Conservation (phyloP, 1,284 basidiomycete species). For the Pascua sp. region DNA sequence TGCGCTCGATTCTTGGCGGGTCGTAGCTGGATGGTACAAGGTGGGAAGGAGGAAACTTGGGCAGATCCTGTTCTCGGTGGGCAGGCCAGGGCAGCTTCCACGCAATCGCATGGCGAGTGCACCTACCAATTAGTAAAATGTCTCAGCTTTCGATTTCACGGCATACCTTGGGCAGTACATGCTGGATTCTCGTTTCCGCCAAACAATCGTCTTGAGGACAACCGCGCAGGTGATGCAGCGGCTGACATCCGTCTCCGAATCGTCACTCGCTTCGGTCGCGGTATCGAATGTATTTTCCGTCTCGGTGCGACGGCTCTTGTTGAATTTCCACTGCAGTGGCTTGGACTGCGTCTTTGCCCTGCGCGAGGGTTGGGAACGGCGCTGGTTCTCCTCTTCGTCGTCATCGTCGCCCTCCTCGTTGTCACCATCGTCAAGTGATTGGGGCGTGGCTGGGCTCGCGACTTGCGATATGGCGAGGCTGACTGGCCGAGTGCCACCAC, state of each 20-base stretch:
- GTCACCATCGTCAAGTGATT: not conserved
- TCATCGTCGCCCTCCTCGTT: conserved; percentile 13
- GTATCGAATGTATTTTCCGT: too few relatives aligned
- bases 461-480: too few relatives aligned
- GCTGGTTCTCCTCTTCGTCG: conserved; percentile 4
- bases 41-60: conserved; percentile 37
- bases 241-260: not conserved
- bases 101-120: conserved; percentile 44
- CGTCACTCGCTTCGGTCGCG: too few relatives aligned
- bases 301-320: too few relatives aligned
- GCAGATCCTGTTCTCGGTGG: conserved; percentile 26
- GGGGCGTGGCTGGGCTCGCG: not conserved
- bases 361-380: conserved; percentile 11
- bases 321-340: not conserved
- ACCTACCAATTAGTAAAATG: too few relatives aligned
- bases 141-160: too few relatives aligned
- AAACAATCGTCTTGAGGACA: conserved; percentile 15
- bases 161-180: too few relatives aligned
- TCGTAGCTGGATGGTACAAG: conserved; percentile 30
- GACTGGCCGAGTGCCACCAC: too few relatives aligned
- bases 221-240: conserved; percentile 41
- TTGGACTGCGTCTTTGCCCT: conserved; percentile 18
- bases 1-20: conserved; percentile 13
- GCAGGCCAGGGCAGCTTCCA: conserved; percentile 44
- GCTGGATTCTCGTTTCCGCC: too few relatives aligned